Evolutionary conservation across 2,329 filamentous ascomycete genomes (phyloP), one percentile per base, ranked within the genome.

Genomic region (Anthostomella pinea): DNA sequence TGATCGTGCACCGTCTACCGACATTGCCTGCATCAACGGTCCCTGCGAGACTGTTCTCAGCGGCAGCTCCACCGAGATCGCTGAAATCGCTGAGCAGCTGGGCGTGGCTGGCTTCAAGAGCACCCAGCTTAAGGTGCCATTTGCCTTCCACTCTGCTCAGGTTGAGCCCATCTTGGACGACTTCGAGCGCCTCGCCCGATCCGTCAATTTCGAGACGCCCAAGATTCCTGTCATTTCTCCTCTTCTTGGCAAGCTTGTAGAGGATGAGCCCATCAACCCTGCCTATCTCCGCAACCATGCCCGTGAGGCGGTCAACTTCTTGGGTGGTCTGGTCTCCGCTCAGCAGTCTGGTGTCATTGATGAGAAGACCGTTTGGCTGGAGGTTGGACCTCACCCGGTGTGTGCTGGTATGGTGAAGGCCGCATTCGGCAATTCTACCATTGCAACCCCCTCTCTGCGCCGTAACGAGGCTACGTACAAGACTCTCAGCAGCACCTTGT

Each of bases 1-100:
- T 46, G 69, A 58, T n/a, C 54, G 52, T 23, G 54, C 56, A 2
- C 37, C 46, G 51, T 64, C 60, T 5, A 57, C 72, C 35, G 73
- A 75, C 24, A 51, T 77, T 20, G 83, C 87, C 11, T 93, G 87
- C 65, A 75, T 88, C 57, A 94, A 94, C 50, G 79, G 83, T 0
- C 80, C 82, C 0, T 70, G 78, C 33, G 85, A 88, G 56, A 89
- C 81, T 8, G 87, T 93, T 2, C 68, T 93, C n/a, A 78, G 77
- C 43, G 74, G 72, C 8, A 52, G 56, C 8, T 62, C 65, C 0
- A 51, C 52, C 2, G 60, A 70, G 35, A 64, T 77, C 24, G 52
- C 61, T 3, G 57, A 65, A 13, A 48, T 56, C 22, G 57, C 59
- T 5, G 53, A 56, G 29, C 53, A 66, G 19, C 67, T 84, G 3